phyloP scores from a whole-genome alignment of 352 stramenopile genomes.

The Pythium apleroticum region DNA sequence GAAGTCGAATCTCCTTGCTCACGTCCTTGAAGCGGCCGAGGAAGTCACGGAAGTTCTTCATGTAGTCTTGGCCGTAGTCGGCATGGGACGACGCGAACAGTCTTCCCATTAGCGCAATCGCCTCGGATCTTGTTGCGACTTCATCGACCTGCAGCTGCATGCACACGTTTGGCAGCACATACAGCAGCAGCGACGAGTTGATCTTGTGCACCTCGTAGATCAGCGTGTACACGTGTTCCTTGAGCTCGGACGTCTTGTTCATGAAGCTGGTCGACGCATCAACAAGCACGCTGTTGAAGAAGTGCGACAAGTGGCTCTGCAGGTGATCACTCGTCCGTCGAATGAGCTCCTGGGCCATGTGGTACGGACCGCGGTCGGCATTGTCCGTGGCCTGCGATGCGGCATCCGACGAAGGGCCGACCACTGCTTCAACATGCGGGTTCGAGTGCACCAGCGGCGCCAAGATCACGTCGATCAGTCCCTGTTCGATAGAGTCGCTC shows the following conservation, averaged over 20 bases:
- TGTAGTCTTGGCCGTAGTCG: slow-evolving; percentile 72
- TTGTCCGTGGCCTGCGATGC: slow-evolving; percentile 3
- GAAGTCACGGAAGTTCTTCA: slow-evolving; percentile 87
- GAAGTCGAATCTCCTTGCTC: slow-evolving; percentile 84
- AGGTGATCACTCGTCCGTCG: slow-evolving; percentile 63
- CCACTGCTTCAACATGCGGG: not conserved
- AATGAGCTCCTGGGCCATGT: slow-evolving; percentile 77
- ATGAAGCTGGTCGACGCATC: slow-evolving; percentile 38
- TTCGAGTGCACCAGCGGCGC: slow-evolving; percentile 44
- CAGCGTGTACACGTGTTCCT: slow-evolving; percentile 81
- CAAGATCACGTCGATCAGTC: slow-evolving; percentile 70
- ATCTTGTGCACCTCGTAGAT: slow-evolving; percentile 86
- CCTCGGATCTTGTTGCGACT: slow-evolving; percentile 74
- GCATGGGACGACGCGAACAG: slow-evolving; percentile 76
- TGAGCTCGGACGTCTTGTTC: slow-evolving; percentile 50
- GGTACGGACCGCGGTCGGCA: slow-evolving; percentile 38
- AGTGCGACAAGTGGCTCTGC: slow-evolving; percentile 66
- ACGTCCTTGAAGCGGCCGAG: slow-evolving; percentile 83
- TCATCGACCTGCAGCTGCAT: slow-evolving; percentile 87
- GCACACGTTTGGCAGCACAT: slow-evolving; percentile 86
- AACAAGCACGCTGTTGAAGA: slow-evolving; percentile 82
- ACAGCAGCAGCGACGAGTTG: slow-evolving; percentile 67
- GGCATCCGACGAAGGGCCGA: not conserved
- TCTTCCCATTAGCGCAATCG: slow-evolving; percentile 71
- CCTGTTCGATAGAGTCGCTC: slow-evolving; percentile 54